phyloP scores from a whole-genome alignment of 2,329 filamentous ascomycete species.

The Fusarium brachygibbosum region DNA sequence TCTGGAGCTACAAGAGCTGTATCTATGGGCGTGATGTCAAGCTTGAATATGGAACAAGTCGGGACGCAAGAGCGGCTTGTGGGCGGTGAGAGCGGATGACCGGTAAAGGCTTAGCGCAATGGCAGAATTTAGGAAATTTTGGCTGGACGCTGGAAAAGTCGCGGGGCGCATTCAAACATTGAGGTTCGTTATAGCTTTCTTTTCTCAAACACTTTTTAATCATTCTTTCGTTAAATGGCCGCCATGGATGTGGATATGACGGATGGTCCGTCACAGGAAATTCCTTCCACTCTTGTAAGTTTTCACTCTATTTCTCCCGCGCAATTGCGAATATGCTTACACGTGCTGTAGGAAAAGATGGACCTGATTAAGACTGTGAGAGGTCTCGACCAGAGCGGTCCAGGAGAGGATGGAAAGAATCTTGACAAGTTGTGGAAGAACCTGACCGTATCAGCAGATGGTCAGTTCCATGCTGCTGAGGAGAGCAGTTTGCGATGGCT shows the following conservation, averaged over 20 bases:
- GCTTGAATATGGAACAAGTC: slow-evolving; percentile 53
- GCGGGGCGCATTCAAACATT: slow-evolving; percentile 43
- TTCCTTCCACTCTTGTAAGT: slow-evolving; percentile 34
- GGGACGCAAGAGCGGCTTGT: slow-evolving; percentile 56
- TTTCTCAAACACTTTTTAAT: slow-evolving; percentile 28
- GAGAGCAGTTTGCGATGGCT: slow-evolving; percentile 73
- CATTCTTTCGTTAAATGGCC: slow-evolving; percentile 14
- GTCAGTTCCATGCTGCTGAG: slow-evolving; percentile 66
- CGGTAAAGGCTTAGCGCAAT: slow-evolving; percentile 43
- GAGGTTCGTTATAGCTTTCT: slow-evolving; percentile 32
- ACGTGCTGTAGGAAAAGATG: slow-evolving; percentile 48
- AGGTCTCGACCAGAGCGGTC: slow-evolving; percentile 67
- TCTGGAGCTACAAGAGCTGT: slow-evolving; percentile 52
- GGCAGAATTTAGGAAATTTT: slow-evolving; percentile 65
- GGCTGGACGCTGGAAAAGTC: slow-evolving; percentile 48
- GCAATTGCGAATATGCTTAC: slow-evolving; percentile 37
- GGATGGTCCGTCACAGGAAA: slow-evolving; percentile 19
- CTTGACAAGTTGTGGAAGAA: slow-evolving; percentile 64
- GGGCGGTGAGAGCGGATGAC: slow-evolving; percentile 58
- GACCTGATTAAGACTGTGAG: slow-evolving; percentile 66
- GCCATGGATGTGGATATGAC: slow-evolving; percentile 45
- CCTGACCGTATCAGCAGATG: slow-evolving; percentile 59
- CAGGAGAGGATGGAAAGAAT: slow-evolving; percentile 61
- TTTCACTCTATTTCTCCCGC: not conserved
- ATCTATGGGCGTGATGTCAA: slow-evolving; percentile 53